Percentiles rank a stretch among this genome's conserved stretches.
phyloP scores from a whole-genome alignment of 345 rosid species.

The Eutrema yunnanense region DNA sequence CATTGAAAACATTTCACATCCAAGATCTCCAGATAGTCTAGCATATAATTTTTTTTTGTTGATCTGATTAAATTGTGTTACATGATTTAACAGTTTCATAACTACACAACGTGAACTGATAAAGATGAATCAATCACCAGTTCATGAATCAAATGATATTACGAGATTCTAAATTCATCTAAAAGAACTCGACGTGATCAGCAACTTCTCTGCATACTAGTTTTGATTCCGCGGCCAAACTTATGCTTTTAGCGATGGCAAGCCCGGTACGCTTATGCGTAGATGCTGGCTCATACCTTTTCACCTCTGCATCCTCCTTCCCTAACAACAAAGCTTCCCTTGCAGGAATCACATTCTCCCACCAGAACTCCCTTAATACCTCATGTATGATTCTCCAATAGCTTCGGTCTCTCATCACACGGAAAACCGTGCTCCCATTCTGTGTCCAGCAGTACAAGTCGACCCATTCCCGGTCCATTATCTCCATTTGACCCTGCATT shows the following conservation, averaged over 20 bases:
- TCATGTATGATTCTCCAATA: constrained; percentile 69
- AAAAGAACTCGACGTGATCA: constrained; percentile 70
- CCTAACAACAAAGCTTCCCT: constrained; percentile 59
- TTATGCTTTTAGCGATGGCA: constrained; percentile 54
- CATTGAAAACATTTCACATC: background rate
- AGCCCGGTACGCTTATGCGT: constrained; percentile 67
- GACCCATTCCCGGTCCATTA: constrained; percentile 87
- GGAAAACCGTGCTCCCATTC: constrained; percentile 81
- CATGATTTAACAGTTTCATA: background rate
- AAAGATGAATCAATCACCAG: background rate
- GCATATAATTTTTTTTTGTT: background rate
- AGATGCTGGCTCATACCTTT: constrained; percentile 50
- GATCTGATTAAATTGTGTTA: background rate
- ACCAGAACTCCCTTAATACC: constrained; percentile 80
- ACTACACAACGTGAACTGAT: background rate
- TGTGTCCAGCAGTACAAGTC: constrained; percentile 90
- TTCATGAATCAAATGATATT: background rate
- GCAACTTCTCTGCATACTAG: constrained; percentile 75
- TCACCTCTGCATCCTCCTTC: constrained; percentile 37
- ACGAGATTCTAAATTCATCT: constrained; percentile 37
- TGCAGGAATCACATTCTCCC: constrained; percentile 83
- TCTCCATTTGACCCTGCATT: constrained; percentile 94
- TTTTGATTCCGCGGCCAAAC: constrained; percentile 58
- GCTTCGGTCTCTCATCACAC: constrained; percentile 51
- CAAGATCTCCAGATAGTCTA: background rate